These are phyloP conservation scores for Claviceps digitariae DNA, from an alignment of 2,329 filamentous ascomycete genomes.

Conservation along the genomic window DNA sequence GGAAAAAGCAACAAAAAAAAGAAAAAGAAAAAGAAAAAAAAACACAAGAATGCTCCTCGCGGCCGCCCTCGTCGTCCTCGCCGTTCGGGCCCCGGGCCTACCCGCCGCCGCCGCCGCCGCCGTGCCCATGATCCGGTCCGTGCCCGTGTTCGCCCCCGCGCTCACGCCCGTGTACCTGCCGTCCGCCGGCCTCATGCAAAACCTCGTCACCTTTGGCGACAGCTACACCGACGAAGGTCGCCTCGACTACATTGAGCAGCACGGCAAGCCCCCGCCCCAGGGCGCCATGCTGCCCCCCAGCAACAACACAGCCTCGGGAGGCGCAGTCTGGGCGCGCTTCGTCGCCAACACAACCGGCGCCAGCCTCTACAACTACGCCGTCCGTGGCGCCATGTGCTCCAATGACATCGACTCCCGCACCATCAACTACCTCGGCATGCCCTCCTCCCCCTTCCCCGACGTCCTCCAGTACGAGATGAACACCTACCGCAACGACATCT, in stretches of 20 bases:
- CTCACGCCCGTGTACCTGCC: too few relatives aligned
- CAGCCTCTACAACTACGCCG: constrained; percentile 54
- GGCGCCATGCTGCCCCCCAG: constrained; percentile 34
- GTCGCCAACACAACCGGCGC: constrained; percentile 45
- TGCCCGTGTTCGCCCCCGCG: not conserved
- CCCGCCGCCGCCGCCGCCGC: not conserved
- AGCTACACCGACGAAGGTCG: constrained; percentile 65
- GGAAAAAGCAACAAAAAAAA: too few relatives aligned
- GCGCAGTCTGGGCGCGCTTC: constrained; percentile 55
- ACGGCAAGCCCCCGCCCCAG: constrained; percentile 47
- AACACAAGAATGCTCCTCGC: not conserved
- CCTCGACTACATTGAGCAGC: constrained; percentile 47
- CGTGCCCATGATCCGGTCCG: not conserved
- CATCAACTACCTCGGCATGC: too few relatives aligned
- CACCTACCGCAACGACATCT: too few relatives aligned
- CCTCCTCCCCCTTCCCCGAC: constrained; percentile 45
- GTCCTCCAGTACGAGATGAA: constrained; percentile 49
- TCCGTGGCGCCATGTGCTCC: constrained; percentile 58
- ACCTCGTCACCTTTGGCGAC: constrained; percentile 58
- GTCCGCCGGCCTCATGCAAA: constrained; percentile 18
- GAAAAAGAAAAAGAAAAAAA: not conserved
- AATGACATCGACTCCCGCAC: constrained; percentile 50
- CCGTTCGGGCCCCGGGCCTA: too few relatives aligned
- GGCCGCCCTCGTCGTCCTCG: not conserved
- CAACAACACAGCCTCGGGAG: constrained; percentile 47